Conservation (phyloP, 345 rosid species). For the Cochlearia excelsa region DNA sequence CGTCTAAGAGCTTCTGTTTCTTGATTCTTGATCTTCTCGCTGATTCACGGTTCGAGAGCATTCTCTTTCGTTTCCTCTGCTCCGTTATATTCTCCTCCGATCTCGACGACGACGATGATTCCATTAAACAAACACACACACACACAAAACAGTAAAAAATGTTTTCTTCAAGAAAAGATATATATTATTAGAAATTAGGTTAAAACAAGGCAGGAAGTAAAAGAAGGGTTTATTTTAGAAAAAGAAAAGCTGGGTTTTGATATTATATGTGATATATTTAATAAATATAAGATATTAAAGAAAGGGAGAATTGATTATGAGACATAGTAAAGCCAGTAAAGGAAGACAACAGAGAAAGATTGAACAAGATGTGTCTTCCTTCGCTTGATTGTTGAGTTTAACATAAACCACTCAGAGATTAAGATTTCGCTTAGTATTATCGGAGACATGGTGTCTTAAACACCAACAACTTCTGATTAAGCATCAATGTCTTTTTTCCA, state of each 20-base stretch:
- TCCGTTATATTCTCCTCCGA: conserved; percentile 64
- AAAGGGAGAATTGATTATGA: conserved; percentile 44
- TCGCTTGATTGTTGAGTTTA: conserved; percentile 76
- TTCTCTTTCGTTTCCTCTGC: conserved; percentile 82
- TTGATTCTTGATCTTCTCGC: conserved; percentile 92
- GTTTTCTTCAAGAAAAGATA: no score
- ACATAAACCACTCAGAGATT: conserved; percentile 68
- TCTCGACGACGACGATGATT: conserved; percentile 57
- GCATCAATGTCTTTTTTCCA: conserved; percentile 49
- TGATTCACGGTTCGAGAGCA: conserved; percentile 92
- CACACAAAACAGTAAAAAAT: neutral
- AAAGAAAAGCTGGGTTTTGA: no score
- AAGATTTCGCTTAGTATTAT: conserved; percentile 73
- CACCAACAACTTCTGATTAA: conserved; percentile 62
- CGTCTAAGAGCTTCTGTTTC: conserved; percentile 89
- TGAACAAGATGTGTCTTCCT: conserved; percentile 91
- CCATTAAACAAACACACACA: conserved; percentile 48
- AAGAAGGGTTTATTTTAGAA: no score
- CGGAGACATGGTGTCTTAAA: conserved; percentile 96
- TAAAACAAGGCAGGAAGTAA: no score
- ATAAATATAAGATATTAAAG: no score
- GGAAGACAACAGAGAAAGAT: conserved; percentile 98
- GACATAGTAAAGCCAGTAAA: conserved; percentile 96
- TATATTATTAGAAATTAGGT: no score
- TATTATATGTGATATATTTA: no score